These are phyloP conservation scores for Penicillium hesseltinei DNA, from an alignment of 2,329 filamentous ascomycete species.

Conservation along the genomic window DNA sequence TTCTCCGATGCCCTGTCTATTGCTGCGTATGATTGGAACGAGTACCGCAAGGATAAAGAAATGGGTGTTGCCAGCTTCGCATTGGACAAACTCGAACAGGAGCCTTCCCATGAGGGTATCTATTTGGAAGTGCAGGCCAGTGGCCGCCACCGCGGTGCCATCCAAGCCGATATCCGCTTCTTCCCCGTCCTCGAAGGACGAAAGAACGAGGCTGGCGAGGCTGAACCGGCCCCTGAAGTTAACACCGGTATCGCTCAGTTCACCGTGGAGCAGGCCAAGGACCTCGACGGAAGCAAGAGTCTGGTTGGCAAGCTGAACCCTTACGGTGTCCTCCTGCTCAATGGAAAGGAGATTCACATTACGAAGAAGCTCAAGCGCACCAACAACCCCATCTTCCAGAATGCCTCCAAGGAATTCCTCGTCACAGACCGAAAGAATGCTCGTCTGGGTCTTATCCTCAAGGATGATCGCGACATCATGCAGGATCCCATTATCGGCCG, in stretches of 20 bases:
- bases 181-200: slow-evolving; percentile 80
- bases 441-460: slow-evolving; percentile 86
- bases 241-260: slow-evolving; percentile 94
- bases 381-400: slow-evolving; percentile 95
- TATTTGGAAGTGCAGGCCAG: slow-evolving; percentile 79
- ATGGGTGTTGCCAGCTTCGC: slow-evolving; percentile 82
- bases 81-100: slow-evolving; percentile 75
- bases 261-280: slow-evolving; percentile 93
- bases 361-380: slow-evolving; percentile 94
- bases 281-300: slow-evolving; percentile 88
- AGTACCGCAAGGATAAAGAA: slow-evolving; percentile 94
- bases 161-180: slow-evolving; percentile 84
- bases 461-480: slow-evolving; percentile 85
- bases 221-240: slow-evolving; percentile 78
- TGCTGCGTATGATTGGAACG: slow-evolving; percentile 87
- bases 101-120: slow-evolving; percentile 77
- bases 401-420: slow-evolving; percentile 88
- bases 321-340: slow-evolving; percentile 83
- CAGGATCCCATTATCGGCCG: slow-evolving; percentile 82
- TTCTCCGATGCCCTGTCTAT: slow-evolving; percentile 85
- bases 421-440: slow-evolving; percentile 91
- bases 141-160: slow-evolving; percentile 76
- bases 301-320: slow-evolving; percentile 87
- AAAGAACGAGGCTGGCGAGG: slow-evolving; percentile 69
- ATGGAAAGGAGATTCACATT: slow-evolving; percentile 84